These are phyloP conservation scores for Trapa incisa DNA, from an alignment of 345 rosid genomes.

Conservation along the genomic window DNA sequence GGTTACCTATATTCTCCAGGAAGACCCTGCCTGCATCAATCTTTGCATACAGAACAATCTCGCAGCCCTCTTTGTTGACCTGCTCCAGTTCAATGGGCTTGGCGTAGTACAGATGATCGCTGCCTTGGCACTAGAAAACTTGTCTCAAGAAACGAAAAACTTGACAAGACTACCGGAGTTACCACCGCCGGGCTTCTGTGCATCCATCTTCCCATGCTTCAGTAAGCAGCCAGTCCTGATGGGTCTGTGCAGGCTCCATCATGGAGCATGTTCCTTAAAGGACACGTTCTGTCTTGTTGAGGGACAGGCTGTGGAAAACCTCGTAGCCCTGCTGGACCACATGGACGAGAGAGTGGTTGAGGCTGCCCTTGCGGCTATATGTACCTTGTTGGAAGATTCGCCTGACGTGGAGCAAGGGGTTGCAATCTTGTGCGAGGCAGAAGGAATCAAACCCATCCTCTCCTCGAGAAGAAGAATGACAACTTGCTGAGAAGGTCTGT, in stretches of 20 bases:
- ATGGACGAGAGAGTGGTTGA: conserved; percentile 80
- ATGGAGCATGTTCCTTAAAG: conserved; percentile 62
- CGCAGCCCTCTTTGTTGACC: conserved; percentile 54
- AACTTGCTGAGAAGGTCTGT: conserved; percentile 60
- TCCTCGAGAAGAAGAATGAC: conserved; percentile 64
- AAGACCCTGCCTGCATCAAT: conserved; percentile 46
- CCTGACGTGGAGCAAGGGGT: conserved; percentile 69
- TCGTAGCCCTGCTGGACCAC: conserved; percentile 86
- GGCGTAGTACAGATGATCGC: conserved; percentile 73
- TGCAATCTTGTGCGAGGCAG: conserved; percentile 42
- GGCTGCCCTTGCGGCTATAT: conserved; percentile 77
- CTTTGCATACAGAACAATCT: conserved; percentile 61
- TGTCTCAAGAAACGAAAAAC: conserved; percentile 67
- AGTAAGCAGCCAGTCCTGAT: conserved; percentile 47
- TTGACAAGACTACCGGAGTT: conserved; percentile 62
- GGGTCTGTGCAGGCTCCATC: conserved; percentile 71
- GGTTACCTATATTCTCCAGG: conserved; percentile 61
- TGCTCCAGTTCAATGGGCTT: conserved; percentile 62
- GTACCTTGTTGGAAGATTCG: conserved; percentile 70
- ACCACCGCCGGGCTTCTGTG: conserved; percentile 51
- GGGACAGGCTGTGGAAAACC: conserved; percentile 74
- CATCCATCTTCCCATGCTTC: conserved; percentile 56
- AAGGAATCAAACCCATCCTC: conserved; percentile 58
- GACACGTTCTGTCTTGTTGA: conserved; percentile 80
- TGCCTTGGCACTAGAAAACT: conserved; percentile 80